Conservation (phyloP, 306 rosid species). For the Morella rubra region DNA sequence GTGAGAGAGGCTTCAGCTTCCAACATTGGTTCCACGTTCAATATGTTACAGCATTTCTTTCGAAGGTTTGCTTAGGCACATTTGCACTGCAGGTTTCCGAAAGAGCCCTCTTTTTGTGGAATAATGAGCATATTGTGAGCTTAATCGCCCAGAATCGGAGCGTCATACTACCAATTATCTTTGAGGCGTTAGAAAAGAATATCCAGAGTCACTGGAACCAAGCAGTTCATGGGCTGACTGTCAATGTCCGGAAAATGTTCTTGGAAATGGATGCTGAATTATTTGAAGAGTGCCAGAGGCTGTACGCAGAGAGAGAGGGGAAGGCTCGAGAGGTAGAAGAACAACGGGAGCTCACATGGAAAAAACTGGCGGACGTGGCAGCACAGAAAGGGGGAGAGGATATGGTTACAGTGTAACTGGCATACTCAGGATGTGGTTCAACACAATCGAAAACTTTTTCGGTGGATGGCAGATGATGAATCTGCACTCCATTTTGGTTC, state of each 20-base stretch:
- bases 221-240: constrained; percentile 84
- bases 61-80: constrained; percentile 27
- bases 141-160: constrained; percentile 89
- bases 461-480: constrained; percentile 39
- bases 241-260: constrained; percentile 88
- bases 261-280: constrained; percentile 87
- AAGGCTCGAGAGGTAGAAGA: constrained; percentile 62
- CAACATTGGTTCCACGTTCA: background rate
- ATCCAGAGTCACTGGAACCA: constrained; percentile 87
- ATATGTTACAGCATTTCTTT: background rate
- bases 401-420: constrained; percentile 49
- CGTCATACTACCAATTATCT: constrained; percentile 70
- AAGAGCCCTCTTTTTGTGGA: constrained; percentile 92
- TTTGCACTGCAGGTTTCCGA: constrained; percentile 83
- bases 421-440: background rate
- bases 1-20: background rate
- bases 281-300: constrained; percentile 85
- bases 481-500: constrained; percentile 48
- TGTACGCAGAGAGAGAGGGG: constrained; percentile 58
- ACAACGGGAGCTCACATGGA: constrained; percentile 72
- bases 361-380: constrained; percentile 80
- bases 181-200: constrained; percentile 79
- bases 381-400: constrained; percentile 50
- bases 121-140: constrained; percentile 89
- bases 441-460: constrained; percentile 29